phyloP scores from a whole-genome alignment of 164 flowering plant genomes.

The Protea cynaroides region DNA sequence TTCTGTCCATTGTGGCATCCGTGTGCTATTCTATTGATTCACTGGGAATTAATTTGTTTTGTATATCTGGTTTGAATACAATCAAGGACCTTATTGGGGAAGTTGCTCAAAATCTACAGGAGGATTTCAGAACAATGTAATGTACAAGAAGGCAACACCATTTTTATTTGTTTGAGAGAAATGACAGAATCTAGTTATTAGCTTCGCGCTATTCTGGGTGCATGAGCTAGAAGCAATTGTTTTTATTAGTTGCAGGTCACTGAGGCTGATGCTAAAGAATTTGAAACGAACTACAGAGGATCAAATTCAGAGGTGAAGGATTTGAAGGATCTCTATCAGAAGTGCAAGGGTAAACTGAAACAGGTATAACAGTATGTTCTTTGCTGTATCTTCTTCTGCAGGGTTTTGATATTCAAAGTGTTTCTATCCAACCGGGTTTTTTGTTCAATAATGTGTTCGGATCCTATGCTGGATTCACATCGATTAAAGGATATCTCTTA shows the following conservation, averaged over 20 bases:
- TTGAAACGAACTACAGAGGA: slow-evolving; percentile 92
- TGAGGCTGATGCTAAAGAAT: slow-evolving; percentile 89
- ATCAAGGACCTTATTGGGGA: slow-evolving; percentile 93
- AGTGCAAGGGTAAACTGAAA: slow-evolving; percentile 90
- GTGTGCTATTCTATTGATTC: neutral
- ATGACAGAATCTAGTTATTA: neutral
- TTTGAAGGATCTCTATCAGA: no score
- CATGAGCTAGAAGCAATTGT: neutral
- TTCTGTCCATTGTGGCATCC: no score
- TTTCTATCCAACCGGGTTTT: slow-evolving; percentile 53
- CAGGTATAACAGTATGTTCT: slow-evolving; percentile 37
- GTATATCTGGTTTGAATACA: neutral
- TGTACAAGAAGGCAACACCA: slow-evolving; percentile 79
- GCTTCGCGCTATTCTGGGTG: neutral
- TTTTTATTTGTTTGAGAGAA: no score
- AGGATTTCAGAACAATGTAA: slow-evolving; percentile 61
- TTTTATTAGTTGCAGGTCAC: slow-evolving; percentile 49
- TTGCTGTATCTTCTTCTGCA: neutral
- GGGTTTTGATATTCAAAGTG: no score
- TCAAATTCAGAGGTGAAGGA: slow-evolving; percentile 79
- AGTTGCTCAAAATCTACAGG: slow-evolving; percentile 52
- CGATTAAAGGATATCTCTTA: slow-evolving; percentile 93
- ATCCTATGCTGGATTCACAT: slow-evolving; percentile 88
- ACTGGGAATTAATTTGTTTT: slow-evolving; percentile 1
- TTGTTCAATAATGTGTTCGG: slow-evolving; percentile 93